Conservation (phyloP, 2,329 filamentous ascomycete genomes). For the Colletotrichum sp. region DNA sequence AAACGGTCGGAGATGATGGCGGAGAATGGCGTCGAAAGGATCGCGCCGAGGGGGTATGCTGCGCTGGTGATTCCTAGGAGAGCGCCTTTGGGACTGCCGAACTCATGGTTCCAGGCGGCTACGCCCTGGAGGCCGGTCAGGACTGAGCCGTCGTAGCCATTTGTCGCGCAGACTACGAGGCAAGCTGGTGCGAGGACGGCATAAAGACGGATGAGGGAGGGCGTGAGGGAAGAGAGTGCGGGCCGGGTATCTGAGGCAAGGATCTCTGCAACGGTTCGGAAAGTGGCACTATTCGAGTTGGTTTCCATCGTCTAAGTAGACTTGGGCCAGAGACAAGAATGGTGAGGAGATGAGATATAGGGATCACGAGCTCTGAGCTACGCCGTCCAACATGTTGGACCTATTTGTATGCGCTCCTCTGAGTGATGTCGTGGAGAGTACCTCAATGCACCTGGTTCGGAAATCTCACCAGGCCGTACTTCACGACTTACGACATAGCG, state of each 20-base stretch:
- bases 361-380: neutral
- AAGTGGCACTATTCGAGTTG: neutral
- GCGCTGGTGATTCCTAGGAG: slow-evolving; percentile 40
- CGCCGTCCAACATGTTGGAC: neutral
- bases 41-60: slow-evolving; percentile 41
- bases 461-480: neutral
- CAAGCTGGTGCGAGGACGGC: neutral
- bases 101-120: slow-evolving; percentile 34
- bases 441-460: neutral
- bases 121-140: slow-evolving; percentile 44
- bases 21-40: slow-evolving; percentile 37
- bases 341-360: neutral
- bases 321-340: neutral
- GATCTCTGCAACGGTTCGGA: neutral
- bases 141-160: slow-evolving; percentile 30
- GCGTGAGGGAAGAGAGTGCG: neutral
- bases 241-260: neutral
- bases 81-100: slow-evolving; percentile 36
- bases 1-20: slow-evolving; percentile 40
- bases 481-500: neutral
- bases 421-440: neutral
- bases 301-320: neutral
- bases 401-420: neutral
- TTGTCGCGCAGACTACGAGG: neutral
- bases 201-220: neutral